Percentiles rank a stretch among this genome's conserved stretches.
Conservation (phyloP, 2,329 filamentous ascomycete species). For the Claviceps digitariae region DNA sequence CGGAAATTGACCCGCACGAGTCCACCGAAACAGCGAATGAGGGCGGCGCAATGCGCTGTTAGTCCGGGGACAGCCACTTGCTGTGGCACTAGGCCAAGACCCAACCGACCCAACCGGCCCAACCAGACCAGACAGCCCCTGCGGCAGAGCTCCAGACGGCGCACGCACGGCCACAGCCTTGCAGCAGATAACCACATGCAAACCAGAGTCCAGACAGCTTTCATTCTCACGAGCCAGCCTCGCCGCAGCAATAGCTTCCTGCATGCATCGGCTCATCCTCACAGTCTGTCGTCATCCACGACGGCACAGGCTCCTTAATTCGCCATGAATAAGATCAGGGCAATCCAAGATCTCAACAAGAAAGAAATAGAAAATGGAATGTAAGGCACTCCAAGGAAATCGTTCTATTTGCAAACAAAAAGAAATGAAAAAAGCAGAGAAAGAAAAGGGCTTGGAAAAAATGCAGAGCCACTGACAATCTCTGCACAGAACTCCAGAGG, state of each 20-base stretch:
- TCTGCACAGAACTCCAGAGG: conserved; percentile 54
- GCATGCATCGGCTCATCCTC: not conserved
- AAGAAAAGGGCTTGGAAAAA: too few relatives aligned
- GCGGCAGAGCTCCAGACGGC: too few relatives aligned
- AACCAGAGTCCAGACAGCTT: too few relatives aligned
- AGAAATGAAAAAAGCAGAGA: not conserved
- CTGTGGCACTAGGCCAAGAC: not conserved
- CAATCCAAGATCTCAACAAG: conserved; percentile 87
- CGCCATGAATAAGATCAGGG: conserved; percentile 84
- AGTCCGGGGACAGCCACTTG: not conserved
- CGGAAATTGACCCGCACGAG: conserved; percentile 23
- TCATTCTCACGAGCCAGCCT: conserved; percentile 1
- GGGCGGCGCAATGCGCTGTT: not conserved
- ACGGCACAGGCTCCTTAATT: not conserved
- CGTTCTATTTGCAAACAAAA: not conserved
- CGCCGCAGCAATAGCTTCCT: not conserved
- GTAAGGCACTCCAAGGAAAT: conserved; percentile 28
- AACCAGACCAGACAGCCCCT: too few relatives aligned
- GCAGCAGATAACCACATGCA: not conserved
- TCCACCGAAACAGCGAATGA: not conserved
- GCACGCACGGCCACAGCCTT: conserved; percentile 5
- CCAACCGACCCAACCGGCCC: not conserved
- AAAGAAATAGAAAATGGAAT: conserved; percentile 82
- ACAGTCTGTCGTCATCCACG: not conserved
- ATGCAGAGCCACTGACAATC: conserved; percentile 12